These are phyloP conservation scores for Candida tropicalis DNA, from an alignment of 1,139 yeast species.

Conservation along the genomic window DNA sequence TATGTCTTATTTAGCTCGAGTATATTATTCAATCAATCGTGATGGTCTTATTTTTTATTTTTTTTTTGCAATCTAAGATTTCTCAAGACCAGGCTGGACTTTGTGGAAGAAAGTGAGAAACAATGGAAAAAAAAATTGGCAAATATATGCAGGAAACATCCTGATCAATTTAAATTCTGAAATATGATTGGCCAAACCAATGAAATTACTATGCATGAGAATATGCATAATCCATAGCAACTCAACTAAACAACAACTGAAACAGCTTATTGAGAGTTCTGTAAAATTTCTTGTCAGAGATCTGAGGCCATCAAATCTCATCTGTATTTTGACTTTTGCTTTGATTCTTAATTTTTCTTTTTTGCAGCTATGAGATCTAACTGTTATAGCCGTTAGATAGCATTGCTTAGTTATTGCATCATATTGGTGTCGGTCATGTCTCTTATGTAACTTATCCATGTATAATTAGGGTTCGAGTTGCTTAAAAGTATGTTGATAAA, in stretches of 20 bases:
- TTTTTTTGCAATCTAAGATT: slow-evolving; percentile 2
- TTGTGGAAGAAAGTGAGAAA: slow-evolving; percentile 2
- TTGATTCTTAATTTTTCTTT: background rate
- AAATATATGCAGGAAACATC: background rate
- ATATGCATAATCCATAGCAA: too few species aligned
- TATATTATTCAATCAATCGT: too few species aligned
- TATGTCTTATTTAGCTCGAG: too few species aligned
- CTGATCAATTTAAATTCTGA: background rate
- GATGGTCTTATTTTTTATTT: background rate
- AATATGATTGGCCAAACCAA: background rate
- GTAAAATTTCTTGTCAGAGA: too few species aligned
- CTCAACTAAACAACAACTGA: too few species aligned
- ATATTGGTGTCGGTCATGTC: too few species aligned
- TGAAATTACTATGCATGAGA: too few species aligned
- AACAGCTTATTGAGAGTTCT: too few species aligned
- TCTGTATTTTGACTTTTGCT: background rate
- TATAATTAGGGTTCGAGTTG: too few species aligned
- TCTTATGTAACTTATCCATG: too few species aligned
- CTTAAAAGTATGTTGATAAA: too few species aligned
- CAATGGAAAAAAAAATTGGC: background rate
- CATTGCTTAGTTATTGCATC: background rate
- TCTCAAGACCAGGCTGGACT: background rate
- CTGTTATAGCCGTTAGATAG: background rate
- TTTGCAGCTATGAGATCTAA: background rate
- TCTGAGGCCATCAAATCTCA: too few species aligned